Conservation (phyloP, 2,329 filamentous ascomycete species). For the Xylaria sp. region DNA sequence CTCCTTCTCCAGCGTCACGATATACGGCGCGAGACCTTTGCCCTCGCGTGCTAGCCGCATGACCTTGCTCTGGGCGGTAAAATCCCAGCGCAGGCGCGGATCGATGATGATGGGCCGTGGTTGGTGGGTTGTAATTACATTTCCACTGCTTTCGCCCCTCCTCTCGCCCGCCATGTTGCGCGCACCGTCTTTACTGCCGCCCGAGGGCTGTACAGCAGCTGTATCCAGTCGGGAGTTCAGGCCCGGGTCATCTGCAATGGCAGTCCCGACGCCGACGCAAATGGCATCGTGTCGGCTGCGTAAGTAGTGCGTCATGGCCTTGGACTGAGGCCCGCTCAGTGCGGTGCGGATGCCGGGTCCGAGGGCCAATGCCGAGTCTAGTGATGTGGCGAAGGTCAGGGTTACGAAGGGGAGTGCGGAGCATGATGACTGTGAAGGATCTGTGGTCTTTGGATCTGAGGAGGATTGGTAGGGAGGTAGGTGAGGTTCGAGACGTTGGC, state of each 20-base stretch:
- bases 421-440: slow-evolving; percentile 5
- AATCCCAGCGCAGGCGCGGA: slow-evolving; percentile 77
- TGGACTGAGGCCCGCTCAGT: slow-evolving; percentile 84
- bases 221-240: slow-evolving; percentile 82
- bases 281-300: slow-evolving; percentile 86
- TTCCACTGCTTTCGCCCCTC: slow-evolving; percentile 46
- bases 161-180: slow-evolving; percentile 30
- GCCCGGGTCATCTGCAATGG: slow-evolving; percentile 83
- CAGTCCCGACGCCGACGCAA: slow-evolving; percentile 84
- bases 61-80: slow-evolving; percentile 69
- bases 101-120: slow-evolving; percentile 87
- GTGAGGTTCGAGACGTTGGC: slow-evolving; percentile 47
- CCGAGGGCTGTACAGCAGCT: slow-evolving; percentile 47
- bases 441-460: background rate
- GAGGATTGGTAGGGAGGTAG: slow-evolving; percentile 39
- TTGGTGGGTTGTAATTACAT: slow-evolving; percentile 59
- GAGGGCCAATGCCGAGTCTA: slow-evolving; percentile 83
- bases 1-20: slow-evolving; percentile 66
- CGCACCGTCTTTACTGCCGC: slow-evolving; percentile 2
- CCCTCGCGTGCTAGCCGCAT: slow-evolving; percentile 71
- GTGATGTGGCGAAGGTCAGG: slow-evolving; percentile 88
- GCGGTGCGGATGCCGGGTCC: slow-evolving; percentile 82
- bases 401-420: slow-evolving; percentile 63
- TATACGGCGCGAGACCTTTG: slow-evolving; percentile 76
- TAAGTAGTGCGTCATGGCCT: slow-evolving; percentile 93